Evolutionary conservation across 1,284 basidiomycete species (phyloP), one percentile per base, ranked within the genome.

Genomic region (Cryptococcus amylolentus): DNA sequence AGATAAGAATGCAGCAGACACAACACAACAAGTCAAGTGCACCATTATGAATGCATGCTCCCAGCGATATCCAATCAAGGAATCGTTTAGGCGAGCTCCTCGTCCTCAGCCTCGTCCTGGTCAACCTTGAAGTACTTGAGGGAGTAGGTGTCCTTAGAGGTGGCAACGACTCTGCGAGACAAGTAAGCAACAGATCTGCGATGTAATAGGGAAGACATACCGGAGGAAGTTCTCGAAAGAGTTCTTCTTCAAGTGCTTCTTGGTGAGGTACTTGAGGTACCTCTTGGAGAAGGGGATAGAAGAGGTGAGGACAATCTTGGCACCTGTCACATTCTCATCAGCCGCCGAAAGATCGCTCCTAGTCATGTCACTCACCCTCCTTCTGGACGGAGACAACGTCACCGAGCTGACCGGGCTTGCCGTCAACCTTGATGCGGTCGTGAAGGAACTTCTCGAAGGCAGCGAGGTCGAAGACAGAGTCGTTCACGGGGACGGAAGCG

Each of bases 91-190:
- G 45, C 45, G 45, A 46, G 45, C 68, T 77, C 77, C 65, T 77
- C 78, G 49, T 77, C 77, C 55, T 71, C 76, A 66, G 72, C 78
- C 74, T 77, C 78, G 63, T 77, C 88, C 68, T 83, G 89, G 88
- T 88, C 88, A 67, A 94, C 91, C 80, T 93, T 93, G 84, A 91
- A 94, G 86, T 93, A 94, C 67, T 87, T 84, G 63, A 95, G 86
- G 73, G 91, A 86, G 79, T 94, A 95, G 65, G 83, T 84, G 77
- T 94, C 91, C 80, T 93, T 93, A 53, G 86, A 84, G 39, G 89
- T 86, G 43, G 91, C 90, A 66, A 94, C 89, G 64, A 94, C 91
- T 58, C 86, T 86, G 60, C 14, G 6, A 23, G 8, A 3, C 48
- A 12, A 27, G 6, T 49, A 10, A 48, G 28, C 40, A 31, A 44